Base-by-base conservation (phyloP, 345 rosid species). In the Trapa incisa region DNA sequence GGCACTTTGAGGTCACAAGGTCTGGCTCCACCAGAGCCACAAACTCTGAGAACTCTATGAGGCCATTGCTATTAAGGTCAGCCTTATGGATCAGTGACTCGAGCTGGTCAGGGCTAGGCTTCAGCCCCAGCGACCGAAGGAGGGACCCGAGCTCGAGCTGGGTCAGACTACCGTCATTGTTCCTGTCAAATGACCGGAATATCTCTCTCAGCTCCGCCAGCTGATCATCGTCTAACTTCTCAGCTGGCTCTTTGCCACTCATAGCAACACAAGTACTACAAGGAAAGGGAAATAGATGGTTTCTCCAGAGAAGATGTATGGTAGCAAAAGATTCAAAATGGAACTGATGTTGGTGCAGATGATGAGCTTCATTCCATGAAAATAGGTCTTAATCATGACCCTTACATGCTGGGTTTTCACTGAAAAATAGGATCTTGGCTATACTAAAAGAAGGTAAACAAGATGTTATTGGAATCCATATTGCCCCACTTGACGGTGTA, bases 111-210 rank as follows among this genome's bases (percentile, higher is more conserved):
- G 81, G 74, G 75, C 93, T 85, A 1, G 96, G 91, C 64, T 85
- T 86, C 29, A 89, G 70, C 10, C 92, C 86, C 0, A 92, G 71
- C 1, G 96, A 88, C 50, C 97, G 84, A 67, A 92, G 77, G 58
- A 92, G 86, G 9, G 96, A 89, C 61, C 91, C 91, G 5, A 92
- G 79, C 81, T 92, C 96, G 11, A 88, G 85, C 64, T 92, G 93
- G 0, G 98, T 92, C 63, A 92, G 75, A 73, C 97, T 84, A 1
- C 96, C 98, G 67, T 88, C 96, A 39, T 86, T 85, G 85, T 89
- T 87, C 65, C 89, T 68, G 70, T 92, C 97, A 7, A 92, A 92
- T 3, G 91, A 84, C 22, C 91, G 79, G 73, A 92, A 92, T 37
- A 88, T 86, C 71, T 89, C 87, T 1, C 87, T 84, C 50, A 92